phyloP scores from a whole-genome alignment of 73 alveolate species.

The Paramecium tetraurelia region DNA sequence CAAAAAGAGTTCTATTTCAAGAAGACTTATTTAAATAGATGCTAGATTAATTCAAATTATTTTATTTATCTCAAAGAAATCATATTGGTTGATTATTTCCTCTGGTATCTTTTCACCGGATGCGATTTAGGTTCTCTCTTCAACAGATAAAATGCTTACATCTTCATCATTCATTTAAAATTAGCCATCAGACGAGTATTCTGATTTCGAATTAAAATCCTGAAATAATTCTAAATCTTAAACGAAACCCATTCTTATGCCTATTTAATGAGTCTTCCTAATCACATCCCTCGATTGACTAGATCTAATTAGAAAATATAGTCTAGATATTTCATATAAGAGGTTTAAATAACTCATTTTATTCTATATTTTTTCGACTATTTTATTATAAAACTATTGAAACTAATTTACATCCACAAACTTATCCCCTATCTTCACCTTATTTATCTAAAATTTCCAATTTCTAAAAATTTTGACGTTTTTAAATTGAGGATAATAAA shows the following conservation, averaged over 20 bases:
- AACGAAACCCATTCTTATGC: background rate
- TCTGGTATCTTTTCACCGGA: background rate
- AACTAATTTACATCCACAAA: background rate
- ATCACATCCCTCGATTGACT: background rate
- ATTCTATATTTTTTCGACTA: background rate
- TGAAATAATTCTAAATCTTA: background rate
- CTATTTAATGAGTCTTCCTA: background rate
- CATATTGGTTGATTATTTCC: background rate
- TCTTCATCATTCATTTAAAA: background rate
- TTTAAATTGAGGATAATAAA: constrained; percentile 13
- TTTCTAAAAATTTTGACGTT: background rate
- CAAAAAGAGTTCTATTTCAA: background rate
- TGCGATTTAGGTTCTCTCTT: background rate
- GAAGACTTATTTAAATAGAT: background rate
- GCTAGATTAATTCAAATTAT: background rate
- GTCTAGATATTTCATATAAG: constrained; percentile 3
- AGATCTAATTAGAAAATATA: background rate
- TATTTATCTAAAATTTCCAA: background rate
- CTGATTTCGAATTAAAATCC: background rate
- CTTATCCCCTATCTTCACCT: background rate
- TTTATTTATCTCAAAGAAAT: background rate
- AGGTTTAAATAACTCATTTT: background rate
- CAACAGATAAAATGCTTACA: background rate
- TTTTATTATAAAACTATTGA: background rate
- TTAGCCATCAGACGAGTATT: background rate